Evolutionary conservation across 176 grass and related monocot species (phyloP).

Genomic region (Cenchrus purpureus): DNA sequence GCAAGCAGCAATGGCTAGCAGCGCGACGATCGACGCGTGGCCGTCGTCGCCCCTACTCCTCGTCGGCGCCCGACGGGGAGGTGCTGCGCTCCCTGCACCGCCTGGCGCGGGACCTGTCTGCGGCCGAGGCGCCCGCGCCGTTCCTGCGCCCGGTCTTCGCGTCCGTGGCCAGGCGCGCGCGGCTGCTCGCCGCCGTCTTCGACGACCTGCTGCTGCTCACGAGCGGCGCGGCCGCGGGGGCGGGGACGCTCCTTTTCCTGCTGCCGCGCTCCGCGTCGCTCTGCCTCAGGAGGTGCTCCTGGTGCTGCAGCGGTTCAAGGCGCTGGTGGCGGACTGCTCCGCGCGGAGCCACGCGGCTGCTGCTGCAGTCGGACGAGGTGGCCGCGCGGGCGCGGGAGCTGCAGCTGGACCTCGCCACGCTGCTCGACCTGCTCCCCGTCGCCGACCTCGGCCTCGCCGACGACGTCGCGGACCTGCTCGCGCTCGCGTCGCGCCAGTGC

Average conservation of each 20-base stretch:
- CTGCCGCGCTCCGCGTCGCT: conserved; percentile 68
- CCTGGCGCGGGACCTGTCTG: conserved; percentile 66
- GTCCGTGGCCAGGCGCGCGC: conserved; percentile 53
- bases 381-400: conserved; percentile 61
- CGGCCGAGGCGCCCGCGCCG: conserved; percentile 51
- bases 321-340: conserved; percentile 63
- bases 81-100: conserved; percentile 73
- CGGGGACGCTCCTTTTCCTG: not conserved
- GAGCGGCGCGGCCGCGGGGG: not conserved
- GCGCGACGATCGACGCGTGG: conserved; percentile 18
- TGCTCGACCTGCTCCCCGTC: conserved; percentile 76
- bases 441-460: conserved; percentile 64
- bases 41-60: conserved; percentile 40
- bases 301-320: conserved; percentile 87
- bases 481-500: conserved; percentile 72
- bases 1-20: not conserved
- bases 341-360: conserved; percentile 69
- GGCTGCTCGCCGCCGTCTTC: conserved; percentile 63
- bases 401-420: conserved; percentile 79
- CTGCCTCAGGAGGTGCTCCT: conserved; percentile 84
- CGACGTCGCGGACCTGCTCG: conserved; percentile 67
- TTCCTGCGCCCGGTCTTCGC: conserved; percentile 50
- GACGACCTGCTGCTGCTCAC: conserved; percentile 62
- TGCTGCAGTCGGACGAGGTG: conserved; percentile 74
- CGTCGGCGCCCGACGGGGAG: conserved; percentile 60